A percentile compares a stretch with the other conserved stretches of the same genome.
Conservation (phyloP, 1,284 basidiomycete species). For the Inonotus hispidus region DNA sequence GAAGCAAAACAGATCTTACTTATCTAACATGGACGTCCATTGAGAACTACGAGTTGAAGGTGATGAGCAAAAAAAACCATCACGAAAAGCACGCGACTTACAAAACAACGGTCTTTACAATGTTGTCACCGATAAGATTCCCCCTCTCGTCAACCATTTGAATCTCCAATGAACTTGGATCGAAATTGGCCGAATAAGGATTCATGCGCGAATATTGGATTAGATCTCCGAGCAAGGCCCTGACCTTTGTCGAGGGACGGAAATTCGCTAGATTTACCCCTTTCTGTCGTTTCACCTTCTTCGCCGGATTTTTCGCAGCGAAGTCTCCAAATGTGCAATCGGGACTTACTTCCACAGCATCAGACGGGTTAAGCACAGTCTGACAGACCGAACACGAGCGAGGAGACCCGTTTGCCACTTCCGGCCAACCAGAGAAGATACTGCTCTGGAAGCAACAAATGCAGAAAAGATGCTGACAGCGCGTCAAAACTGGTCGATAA, state of each 20-base stretch:
- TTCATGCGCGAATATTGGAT: slow-evolving; percentile 72
- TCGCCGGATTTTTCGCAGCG: slow-evolving; percentile 49
- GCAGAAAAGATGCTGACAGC: slow-evolving; percentile 93
- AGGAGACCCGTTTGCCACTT: slow-evolving; percentile 48
- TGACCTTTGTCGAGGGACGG: slow-evolving; percentile 82
- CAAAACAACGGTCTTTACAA: slow-evolving; percentile 90
- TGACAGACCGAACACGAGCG: slow-evolving; percentile 76
- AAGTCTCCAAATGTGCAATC: slow-evolving; percentile 39
- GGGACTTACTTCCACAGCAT: slow-evolving; percentile 74
- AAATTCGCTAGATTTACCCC: slow-evolving; percentile 51
- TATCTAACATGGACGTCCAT: slow-evolving; percentile 95
- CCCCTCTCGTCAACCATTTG: slow-evolving; percentile 73
- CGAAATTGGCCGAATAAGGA: slow-evolving; percentile 81
- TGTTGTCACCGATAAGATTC: slow-evolving; percentile 58
- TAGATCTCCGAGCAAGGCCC: slow-evolving; percentile 71
- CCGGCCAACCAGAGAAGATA: slow-evolving; percentile 77
- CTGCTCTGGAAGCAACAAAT: slow-evolving; percentile 72
- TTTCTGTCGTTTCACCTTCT: slow-evolving; percentile 67
- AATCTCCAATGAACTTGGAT: slow-evolving; percentile 62
- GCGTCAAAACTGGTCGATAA: slow-evolving; percentile 70
- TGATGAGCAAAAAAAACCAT: slow-evolving; percentile 10
- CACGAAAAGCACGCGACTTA: slow-evolving; percentile 37
- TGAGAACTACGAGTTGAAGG: slow-evolving; percentile 59
- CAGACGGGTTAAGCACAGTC: slow-evolving; percentile 50
- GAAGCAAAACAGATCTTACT: slow-evolving; percentile 41